These are phyloP conservation scores for Apiosordaria backusii DNA, from an alignment of 495 filamentous ascomycete species.

Conservation along the genomic window DNA sequence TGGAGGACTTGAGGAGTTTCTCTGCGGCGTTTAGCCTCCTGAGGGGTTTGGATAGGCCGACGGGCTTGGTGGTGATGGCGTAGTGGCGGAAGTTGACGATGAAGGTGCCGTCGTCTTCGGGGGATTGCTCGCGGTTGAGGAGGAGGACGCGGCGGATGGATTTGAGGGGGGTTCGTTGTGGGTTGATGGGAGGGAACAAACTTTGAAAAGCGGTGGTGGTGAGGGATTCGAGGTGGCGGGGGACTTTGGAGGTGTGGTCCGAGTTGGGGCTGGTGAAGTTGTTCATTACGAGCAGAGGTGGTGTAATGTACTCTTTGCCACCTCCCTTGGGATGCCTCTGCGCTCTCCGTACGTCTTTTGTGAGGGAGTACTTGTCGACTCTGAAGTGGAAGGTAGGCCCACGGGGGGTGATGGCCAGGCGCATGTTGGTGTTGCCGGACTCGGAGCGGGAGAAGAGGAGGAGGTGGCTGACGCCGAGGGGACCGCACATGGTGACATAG, in stretches of 20 bases:
- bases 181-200: conserved; percentile 93
- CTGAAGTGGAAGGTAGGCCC: conserved; percentile 92
- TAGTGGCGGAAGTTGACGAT: conserved; percentile 92
- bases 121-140: conserved; percentile 69
- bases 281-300: conserved; percentile 96
- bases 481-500: conserved; percentile 93
- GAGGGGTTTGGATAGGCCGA: conserved; percentile 76
- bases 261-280: conserved; percentile 74
- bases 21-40: conserved; percentile 87
- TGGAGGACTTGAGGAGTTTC: conserved; percentile 55
- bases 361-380: conserved; percentile 93
- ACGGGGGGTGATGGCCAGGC: conserved; percentile 81
- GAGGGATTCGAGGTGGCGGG: conserved; percentile 89
- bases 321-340: conserved; percentile 76
- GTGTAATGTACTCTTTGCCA: conserved; percentile 74
- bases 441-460: conserved; percentile 89
- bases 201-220: conserved; percentile 93
- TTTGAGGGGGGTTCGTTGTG: conserved; percentile 79
- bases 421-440: conserved; percentile 87
- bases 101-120: conserved; percentile 64
- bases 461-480: conserved; percentile 89
- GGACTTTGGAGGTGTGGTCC: conserved; percentile 60
- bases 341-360: conserved; percentile 79
- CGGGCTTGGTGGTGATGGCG: conserved; percentile 83
- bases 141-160: conserved; percentile 87